Evolutionary conservation across 768 basidiomycete genomes (phyloP).

Genomic region (Rhizopogon roseolus): DNA sequence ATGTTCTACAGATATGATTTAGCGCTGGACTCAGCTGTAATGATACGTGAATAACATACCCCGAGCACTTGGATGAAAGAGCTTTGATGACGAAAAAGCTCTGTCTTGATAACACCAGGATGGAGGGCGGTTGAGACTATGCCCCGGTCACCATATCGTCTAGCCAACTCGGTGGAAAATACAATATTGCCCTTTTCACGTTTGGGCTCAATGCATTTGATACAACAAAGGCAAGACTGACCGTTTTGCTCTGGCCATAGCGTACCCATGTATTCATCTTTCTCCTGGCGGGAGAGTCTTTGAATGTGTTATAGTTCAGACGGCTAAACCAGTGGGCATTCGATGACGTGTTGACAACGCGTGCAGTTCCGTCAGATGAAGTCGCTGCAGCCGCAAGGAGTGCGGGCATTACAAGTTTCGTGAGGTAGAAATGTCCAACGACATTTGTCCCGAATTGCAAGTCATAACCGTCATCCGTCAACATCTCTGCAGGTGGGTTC

Average conservation of each 20-base stretch:
- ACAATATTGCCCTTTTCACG: slow-evolving; percentile 37
- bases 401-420: slow-evolving; percentile 27
- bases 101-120: slow-evolving; percentile 30
- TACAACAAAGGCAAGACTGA: slow-evolving; percentile 2
- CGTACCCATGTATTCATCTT: background rate
- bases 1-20: slow-evolving; percentile 2
- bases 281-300: slow-evolving; percentile 19
- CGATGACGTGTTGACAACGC: slow-evolving; percentile 33
- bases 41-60: slow-evolving; percentile 7
- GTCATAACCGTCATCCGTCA: slow-evolving; percentile 22
- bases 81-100: slow-evolving; percentile 14
- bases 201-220: background rate
- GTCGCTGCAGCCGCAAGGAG: slow-evolving; percentile 25
- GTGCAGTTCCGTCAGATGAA: slow-evolving; percentile 25
- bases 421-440: slow-evolving; percentile 4
- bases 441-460: slow-evolving; percentile 21
- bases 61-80: background rate
- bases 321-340: slow-evolving; percentile 15
- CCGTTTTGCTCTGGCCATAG: slow-evolving; percentile 30
- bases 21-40: background rate
- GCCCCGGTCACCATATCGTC: slow-evolving; percentile 38
- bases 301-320: slow-evolving; percentile 23
- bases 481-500: slow-evolving; percentile 22
- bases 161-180: slow-evolving; percentile 36
- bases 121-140: slow-evolving; percentile 40